Evolutionary conservation across 1,139 yeast species (phyloP).

Genomic region (Pneumocystis oryctolagi): DNA sequence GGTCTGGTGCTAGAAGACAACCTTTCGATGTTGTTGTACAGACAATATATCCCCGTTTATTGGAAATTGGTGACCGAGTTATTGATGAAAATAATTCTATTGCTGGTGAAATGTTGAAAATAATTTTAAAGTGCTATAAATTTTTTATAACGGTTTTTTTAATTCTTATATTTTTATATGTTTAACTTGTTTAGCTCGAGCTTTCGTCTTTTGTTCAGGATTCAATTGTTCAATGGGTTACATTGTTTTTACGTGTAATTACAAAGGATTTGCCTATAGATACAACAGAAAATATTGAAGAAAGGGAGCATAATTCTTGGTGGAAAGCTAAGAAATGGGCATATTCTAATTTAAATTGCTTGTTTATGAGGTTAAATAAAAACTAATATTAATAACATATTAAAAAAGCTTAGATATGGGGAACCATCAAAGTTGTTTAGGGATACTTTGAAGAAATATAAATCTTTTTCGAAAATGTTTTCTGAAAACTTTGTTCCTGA

Average conservation of each 20-base stretch:
- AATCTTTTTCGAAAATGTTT: constrained; percentile 24
- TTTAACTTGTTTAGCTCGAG: constrained; percentile 23
- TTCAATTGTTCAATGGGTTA: constrained; percentile 55
- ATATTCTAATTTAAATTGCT: constrained; percentile 56
- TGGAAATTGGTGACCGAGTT: constrained; percentile 47
- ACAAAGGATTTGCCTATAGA: constrained; percentile 43
- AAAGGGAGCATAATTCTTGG: constrained; percentile 40
- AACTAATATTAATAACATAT: neutral
- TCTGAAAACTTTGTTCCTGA: constrained; percentile 51
- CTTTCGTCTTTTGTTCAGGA: neutral
- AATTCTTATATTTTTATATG: constrained; percentile 51
- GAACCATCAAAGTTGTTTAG: constrained; percentile 26
- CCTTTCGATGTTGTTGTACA: constrained; percentile 46
- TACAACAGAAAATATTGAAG: constrained; percentile 34
- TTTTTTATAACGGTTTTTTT: constrained; percentile 58
- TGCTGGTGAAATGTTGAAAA: constrained; percentile 63
- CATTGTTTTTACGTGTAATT: constrained; percentile 56
- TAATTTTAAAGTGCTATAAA: constrained; percentile 65
- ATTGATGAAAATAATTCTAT: constrained; percentile 33
- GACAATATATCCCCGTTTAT: constrained; percentile 53
- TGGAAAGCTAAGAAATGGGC: constrained; percentile 85
- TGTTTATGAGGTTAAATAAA: constrained; percentile 30
- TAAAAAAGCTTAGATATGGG: constrained; percentile 40
- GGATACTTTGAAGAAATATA: constrained; percentile 20
- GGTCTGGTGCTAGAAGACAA: constrained; percentile 42